Evolutionary conservation across 2,329 filamentous ascomycete genomes (phyloP).

Genomic region (Lachnellula arida): DNA sequence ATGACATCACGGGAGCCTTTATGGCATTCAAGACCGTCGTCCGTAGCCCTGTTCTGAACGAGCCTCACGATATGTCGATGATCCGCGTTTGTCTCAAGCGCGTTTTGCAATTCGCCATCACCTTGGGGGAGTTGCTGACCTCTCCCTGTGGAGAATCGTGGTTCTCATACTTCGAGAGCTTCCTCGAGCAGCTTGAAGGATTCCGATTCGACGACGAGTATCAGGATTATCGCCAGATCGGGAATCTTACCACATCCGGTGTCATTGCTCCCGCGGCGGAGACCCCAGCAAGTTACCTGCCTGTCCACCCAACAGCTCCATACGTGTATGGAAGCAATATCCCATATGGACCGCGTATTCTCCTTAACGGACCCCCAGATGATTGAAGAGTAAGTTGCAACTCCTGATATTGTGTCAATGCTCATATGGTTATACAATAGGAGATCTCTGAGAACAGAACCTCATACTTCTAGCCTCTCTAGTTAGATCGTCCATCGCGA

Average conservation of each 20-base stretch:
- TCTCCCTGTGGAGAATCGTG: not conserved
- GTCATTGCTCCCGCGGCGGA: not conserved
- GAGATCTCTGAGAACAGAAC: no score
- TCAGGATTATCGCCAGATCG: not conserved
- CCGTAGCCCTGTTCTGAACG: not conserved
- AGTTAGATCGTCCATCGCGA: no score
- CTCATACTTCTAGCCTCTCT: no score
- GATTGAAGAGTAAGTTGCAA: not conserved
- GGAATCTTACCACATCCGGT: not conserved
- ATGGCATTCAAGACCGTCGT: not conserved
- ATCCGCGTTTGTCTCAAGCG: not conserved
- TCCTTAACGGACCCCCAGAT: not conserved
- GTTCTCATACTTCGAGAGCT: not conserved
- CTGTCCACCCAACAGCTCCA: not conserved
- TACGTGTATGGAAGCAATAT: not conserved
- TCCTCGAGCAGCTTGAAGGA: not conserved
- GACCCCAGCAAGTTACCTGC: not conserved
- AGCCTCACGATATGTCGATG: not conserved
- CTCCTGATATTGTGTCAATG: no score
- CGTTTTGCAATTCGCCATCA: not conserved
- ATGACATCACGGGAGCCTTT: not conserved
- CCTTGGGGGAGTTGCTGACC: not conserved
- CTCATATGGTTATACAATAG: no score
- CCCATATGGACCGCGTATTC: not conserved
- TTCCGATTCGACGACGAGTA: not conserved